Percentiles rank a stretch among this genome's conserved stretches.
Conservation (phyloP, 495 filamentous ascomycete species). For the Monascus purpureus region DNA sequence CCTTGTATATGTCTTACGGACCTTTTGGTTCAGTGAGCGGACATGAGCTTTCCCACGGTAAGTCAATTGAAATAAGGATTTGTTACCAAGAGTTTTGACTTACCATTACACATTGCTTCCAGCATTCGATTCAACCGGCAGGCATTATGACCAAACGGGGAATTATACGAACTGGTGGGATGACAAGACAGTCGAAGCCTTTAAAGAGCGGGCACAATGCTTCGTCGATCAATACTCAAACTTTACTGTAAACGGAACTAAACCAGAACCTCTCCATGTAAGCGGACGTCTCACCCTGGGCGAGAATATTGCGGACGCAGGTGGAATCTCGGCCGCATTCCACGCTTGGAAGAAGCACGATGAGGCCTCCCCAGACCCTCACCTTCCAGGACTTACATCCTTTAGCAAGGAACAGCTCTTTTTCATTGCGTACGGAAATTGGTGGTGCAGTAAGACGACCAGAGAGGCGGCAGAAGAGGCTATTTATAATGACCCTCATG, state of each 20-base stretch:
- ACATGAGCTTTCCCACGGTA: conserved; percentile 58
- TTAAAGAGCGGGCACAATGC: conserved; percentile 50
- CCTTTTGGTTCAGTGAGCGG: conserved; percentile 58
- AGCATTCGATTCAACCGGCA: conserved; percentile 58
- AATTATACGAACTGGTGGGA: conserved; percentile 62
- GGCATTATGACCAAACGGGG: conserved; percentile 53
- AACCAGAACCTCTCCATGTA: conserved; percentile 45
- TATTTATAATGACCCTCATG: conserved; percentile 51
- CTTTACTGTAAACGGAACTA: conserved; percentile 41
- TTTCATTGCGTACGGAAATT: conserved; percentile 51
- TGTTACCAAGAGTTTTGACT: conserved; percentile 1
- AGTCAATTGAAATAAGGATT: conserved; percentile 4
- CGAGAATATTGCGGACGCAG: conserved; percentile 68
- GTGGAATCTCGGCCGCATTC: conserved; percentile 51
- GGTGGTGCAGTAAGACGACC: conserved; percentile 55
- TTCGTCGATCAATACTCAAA: conserved; percentile 57
- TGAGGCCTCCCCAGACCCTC: conserved; percentile 34
- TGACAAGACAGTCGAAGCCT: conserved; percentile 45
- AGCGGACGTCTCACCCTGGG: conserved; percentile 55
- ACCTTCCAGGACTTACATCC: conserved; percentile 47
- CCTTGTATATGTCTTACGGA: conserved; percentile 53
- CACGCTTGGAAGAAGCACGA: conserved; percentile 51
- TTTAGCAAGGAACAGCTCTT: conserved; percentile 64
- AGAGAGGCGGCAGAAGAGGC: conserved; percentile 38
- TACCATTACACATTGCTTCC: conserved; percentile 2